Evolutionary conservation across 495 filamentous ascomycete genomes (phyloP), one percentile per base, ranked within the genome.

Genomic region (Annulohypoxylon nitens): DNA sequence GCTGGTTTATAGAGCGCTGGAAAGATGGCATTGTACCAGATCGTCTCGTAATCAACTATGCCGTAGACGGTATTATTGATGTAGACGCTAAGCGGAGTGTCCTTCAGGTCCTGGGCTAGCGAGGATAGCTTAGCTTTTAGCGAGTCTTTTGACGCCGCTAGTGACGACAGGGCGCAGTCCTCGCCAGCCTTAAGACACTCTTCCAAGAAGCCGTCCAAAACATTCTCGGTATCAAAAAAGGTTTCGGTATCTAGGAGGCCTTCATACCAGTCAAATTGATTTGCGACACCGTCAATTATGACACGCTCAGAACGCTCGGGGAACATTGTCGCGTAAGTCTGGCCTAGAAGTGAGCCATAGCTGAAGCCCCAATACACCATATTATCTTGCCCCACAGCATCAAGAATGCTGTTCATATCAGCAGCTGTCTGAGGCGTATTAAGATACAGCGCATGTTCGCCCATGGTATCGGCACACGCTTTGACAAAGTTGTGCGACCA

Each of bases 301-400:
- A 84, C 74, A 18, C 83, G 76, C 26, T 74, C 76, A 0, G 81
- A 76, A 4, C 83, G 74, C 18, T 84, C 80, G 1, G 82, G 83
- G 55, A 82, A 85, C 64, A 86, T 70, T 0, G 76, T 76, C 1
- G 84, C 83, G 47, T 84, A 86, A 20, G 79, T 92, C 73, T 86
- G 80, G 5, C 90, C 90, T 0, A 92, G 79, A 4, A 90, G 54
- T 4, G 88, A 89, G 6, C 90, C 90, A 75, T 92, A 92, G 11
- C 87, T 89, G 18, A 90, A 85, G 3, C 90, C 90, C 89, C 89
- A 91, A 71, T 88, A 92, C 33, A 86, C 77, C 47, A 91, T 68
- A 10, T 72, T 75, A 10, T 72, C 39, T 58, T 86, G 82, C 11
- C 83, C 81, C 0, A 85, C 20, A 1, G 82, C 82, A 61, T 85